Conservation (phyloP, 192 early-diverging fungal genomes). For the Dimargaris cristalligena region DNA sequence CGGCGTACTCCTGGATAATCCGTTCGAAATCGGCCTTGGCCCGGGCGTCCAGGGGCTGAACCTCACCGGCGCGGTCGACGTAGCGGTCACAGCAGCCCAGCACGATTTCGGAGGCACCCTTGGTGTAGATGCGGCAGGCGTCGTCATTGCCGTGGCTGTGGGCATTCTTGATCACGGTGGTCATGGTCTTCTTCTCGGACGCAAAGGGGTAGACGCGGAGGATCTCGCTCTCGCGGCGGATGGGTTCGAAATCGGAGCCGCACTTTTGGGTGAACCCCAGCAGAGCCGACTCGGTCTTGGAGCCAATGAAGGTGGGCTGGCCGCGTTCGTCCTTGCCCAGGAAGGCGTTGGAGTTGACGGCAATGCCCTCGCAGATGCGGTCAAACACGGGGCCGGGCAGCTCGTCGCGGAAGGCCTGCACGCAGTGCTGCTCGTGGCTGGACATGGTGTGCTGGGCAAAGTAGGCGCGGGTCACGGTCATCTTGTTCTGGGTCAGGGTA, state of each 20-base stretch:
- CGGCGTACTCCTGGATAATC: conserved; percentile 40
- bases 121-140: conserved; percentile 42
- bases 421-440: conserved; percentile 16
- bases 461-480: conserved; percentile 55
- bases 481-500: conserved; percentile 68
- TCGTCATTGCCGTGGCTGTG: conserved; percentile 14
- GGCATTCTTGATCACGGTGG: conserved; percentile 36
- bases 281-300: conserved; percentile 68
- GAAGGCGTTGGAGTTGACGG: conserved; percentile 62
- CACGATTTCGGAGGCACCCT: conserved; percentile 74
- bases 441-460: conserved; percentile 31
- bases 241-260: conserved; percentile 40
- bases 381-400: conserved; percentile 22
- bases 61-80: conserved; percentile 32
- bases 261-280: conserved; percentile 44
- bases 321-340: conserved; percentile 48
- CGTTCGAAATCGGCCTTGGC: conserved; percentile 25
- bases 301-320: conserved; percentile 45
- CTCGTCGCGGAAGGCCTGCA: conserved; percentile 28
- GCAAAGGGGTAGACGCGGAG: conserved; percentile 73
- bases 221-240: conserved; percentile 30
- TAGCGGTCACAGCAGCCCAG: conserved; percentile 41
- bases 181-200: conserved; percentile 82
- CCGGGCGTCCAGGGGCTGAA: conserved; percentile 26
- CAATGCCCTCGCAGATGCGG: conserved; percentile 39